Conservation (phyloP, 164 flowering plant genomes). For the Nymphaea colorata region DNA sequence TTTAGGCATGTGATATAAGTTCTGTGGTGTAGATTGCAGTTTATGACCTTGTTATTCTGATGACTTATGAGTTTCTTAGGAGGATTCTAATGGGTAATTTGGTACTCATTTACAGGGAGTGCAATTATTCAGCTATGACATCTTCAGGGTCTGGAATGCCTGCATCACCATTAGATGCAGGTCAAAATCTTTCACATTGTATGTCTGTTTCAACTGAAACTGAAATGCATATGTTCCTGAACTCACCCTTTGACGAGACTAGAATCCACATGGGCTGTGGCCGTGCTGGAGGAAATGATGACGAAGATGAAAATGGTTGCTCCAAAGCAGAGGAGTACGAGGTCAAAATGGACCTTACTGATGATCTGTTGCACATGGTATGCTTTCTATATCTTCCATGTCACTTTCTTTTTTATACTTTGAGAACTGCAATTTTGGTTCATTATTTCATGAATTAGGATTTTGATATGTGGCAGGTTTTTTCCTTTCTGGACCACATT, state of each 20-base stretch:
- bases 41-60: no score
- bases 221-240: constrained; percentile 20
- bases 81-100: no score
- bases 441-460: not conserved
- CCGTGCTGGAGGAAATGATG: constrained; percentile 17
- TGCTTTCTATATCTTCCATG: not conserved
- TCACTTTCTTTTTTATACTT: not conserved
- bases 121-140: constrained; percentile 11
- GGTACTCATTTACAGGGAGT: constrained; percentile 18
- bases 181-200: constrained; percentile 10
- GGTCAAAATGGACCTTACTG: constrained; percentile 85
- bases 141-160: constrained; percentile 18
- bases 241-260: constrained; percentile 17
- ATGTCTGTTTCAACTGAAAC: constrained; percentile 16
- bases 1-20: no score
- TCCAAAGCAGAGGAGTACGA: constrained; percentile 36
- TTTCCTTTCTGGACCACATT: constrained; percentile 76
- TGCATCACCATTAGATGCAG: constrained; percentile 16
- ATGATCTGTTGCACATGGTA: constrained; percentile 95
- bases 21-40: no score
- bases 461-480: constrained; percentile 37
- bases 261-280: constrained; percentile 17
- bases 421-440: not conserved
- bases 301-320: constrained; percentile 17
- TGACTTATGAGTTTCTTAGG: no score